These are phyloP conservation scores for Mycosphaerelloides madeirae DNA, from an alignment of 2,329 filamentous ascomycete genomes.

Conservation along the genomic window DNA sequence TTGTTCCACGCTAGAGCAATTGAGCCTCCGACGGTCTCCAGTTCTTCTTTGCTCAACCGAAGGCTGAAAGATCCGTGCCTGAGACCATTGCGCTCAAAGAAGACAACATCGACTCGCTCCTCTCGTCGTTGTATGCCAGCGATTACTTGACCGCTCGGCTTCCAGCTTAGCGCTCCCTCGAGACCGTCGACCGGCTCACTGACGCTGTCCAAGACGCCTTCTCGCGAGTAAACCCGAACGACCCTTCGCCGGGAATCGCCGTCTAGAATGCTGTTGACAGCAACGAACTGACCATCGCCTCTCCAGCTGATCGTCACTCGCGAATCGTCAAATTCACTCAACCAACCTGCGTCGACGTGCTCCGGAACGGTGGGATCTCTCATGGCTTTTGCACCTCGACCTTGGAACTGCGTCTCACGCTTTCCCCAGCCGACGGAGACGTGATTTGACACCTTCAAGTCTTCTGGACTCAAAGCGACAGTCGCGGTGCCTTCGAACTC, in stretches of 20 bases:
- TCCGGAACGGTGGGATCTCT: slow-evolving; percentile 93
- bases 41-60: slow-evolving; percentile 56
- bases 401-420: slow-evolving; percentile 95
- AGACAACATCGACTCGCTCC: slow-evolving; percentile 73
- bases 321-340: slow-evolving; percentile 70
- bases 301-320: slow-evolving; percentile 79
- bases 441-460: slow-evolving; percentile 87
- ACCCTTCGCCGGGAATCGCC: slow-evolving; percentile 66
- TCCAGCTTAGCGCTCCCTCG: slow-evolving; percentile 84
- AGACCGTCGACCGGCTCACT: slow-evolving; percentile 91
- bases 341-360: slow-evolving; percentile 74
- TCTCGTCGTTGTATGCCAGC: slow-evolving; percentile 73
- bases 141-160: slow-evolving; percentile 83
- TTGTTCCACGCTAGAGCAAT: slow-evolving; percentile 79
- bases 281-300: slow-evolving; percentile 87
- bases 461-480: slow-evolving; percentile 66
- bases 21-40: slow-evolving; percentile 50
- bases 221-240: slow-evolving; percentile 84
- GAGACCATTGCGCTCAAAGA: slow-evolving; percentile 96
- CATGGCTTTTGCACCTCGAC: slow-evolving; percentile 63
- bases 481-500: slow-evolving; percentile 81
- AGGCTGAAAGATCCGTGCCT: slow-evolving; percentile 93
- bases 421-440: slow-evolving; percentile 93
- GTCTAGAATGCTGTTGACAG: slow-evolving; percentile 75
- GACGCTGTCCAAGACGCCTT: slow-evolving; percentile 85